Percentiles rank a stretch among this genome's conserved stretches.
phyloP scores from a whole-genome alignment of 2,329 filamentous ascomycete genomes.

The Claviceps pazoutovae region DNA sequence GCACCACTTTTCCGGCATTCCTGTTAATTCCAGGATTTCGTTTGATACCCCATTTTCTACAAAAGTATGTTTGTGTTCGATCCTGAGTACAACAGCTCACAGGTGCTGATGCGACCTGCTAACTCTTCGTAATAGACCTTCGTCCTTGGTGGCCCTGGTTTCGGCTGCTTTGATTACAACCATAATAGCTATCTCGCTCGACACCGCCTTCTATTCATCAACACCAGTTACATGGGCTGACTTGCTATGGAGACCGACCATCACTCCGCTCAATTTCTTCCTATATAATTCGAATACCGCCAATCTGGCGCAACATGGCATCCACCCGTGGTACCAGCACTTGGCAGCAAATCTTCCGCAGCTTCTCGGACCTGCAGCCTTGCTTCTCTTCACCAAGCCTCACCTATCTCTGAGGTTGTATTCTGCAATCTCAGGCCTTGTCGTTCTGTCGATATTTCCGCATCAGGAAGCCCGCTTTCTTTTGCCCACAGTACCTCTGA shows the following conservation, averaged over 20 bases:
- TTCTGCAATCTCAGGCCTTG: conserved; percentile 59
- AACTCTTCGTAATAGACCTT: conserved; percentile 28
- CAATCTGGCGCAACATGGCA: conserved; percentile 61
- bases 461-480: conserved; percentile 74
- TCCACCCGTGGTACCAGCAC: conserved; percentile 71
- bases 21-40: conserved; percentile 70
- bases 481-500: conserved; percentile 60
- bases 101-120: conserved; percentile 3
- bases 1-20: conserved; percentile 94
- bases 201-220: conserved; percentile 70
- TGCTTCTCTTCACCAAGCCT: conserved; percentile 44
- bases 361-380: conserved; percentile 55
- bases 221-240: conserved; percentile 50
- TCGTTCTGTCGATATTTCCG: conserved; percentile 58
- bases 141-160: conserved; percentile 48
- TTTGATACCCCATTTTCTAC: conserved; percentile 71
- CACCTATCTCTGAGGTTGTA: conserved; percentile 48
- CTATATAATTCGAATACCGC: conserved; percentile 56
- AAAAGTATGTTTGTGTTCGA: conserved; percentile 44
- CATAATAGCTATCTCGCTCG: conserved; percentile 60
- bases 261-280: conserved; percentile 68
- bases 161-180: conserved; percentile 53
- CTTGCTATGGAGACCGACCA: conserved; percentile 49
- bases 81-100: background rate
- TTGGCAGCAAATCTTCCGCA: conserved; percentile 54